Conservation (phyloP, 441 rosid genomes). For the Jatropha multifida region DNA sequence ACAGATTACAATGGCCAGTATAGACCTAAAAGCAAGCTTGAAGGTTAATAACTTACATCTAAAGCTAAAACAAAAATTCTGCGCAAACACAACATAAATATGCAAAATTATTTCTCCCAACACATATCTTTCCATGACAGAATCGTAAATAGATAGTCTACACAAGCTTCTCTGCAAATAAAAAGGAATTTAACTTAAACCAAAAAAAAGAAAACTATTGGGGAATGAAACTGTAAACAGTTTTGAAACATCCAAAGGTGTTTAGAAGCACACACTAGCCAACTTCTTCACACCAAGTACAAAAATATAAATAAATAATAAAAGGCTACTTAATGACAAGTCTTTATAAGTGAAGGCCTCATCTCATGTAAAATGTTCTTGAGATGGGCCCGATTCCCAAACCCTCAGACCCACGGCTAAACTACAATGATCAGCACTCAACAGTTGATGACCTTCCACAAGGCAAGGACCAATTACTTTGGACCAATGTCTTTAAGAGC, state of each 20-base stretch:
- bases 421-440: slow-evolving; percentile 22
- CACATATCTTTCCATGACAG: background rate
- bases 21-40: no score
- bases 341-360: slow-evolving; percentile 25
- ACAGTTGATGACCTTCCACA: slow-evolving; percentile 1
- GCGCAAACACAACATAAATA: no score
- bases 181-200: no score
- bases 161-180: background rate
- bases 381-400: slow-evolving; percentile 14
- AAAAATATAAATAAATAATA: slow-evolving; percentile 26
- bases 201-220: background rate
- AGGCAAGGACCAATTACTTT: slow-evolving; percentile 30
- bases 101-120: background rate
- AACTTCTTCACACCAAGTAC: slow-evolving; percentile 25
- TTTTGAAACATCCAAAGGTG: slow-evolving; percentile 19
- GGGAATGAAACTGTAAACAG: slow-evolving; percentile 7
- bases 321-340: slow-evolving; percentile 22
- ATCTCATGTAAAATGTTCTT: slow-evolving; percentile 15
- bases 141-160: background rate
- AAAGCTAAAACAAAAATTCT: no score
- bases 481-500: slow-evolving; percentile 90
- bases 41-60: no score
- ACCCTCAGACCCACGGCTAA: slow-evolving; percentile 25
- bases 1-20: no score
- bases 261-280: background rate